Evolutionary conservation across 768 basidiomycete species (phyloP), one percentile per base, ranked within the genome.

Genomic region (Collybiopsis luxurians): DNA sequence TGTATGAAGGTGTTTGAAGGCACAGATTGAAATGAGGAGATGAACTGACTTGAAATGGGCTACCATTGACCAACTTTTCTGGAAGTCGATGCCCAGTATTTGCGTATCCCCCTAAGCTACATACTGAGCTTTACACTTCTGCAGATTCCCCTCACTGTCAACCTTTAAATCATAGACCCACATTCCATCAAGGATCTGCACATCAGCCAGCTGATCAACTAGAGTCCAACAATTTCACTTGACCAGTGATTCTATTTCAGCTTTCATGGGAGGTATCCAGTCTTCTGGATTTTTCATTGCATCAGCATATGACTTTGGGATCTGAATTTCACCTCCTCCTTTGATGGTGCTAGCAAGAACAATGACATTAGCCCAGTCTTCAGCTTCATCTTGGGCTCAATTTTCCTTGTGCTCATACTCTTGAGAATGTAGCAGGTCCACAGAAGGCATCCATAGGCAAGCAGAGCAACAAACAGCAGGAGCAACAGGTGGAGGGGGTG

Each of bases 51-150:
- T 47, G 21, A 57, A 21, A 9, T 56, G 12, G 12, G 56, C 59
- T 4, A 60, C 59, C 55, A 55, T 52, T 27, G 59, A 57, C 30
- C 40, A 60, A 24, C 34, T 53, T 6, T 52, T 40, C 12, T 44
- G 30, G 23, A 59, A 72, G 50, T 71, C 70, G 9, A 71, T 38
- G 3, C 74, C 70, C 4, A 61, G 60, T 4, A 63, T 56, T 55
- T 74, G 72, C 1, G 59, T 47, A 59, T 65, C 73, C 0, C 74
- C 72, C 28, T 65, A 62, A 2, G 70, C 68, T 13, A 66, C 64
- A 28, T 54, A 59, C 34, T 34, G 26, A 9, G 52, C 52, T 53
- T 75, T 74, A 59, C 66, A 61, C 4, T 63, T 53, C 2, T 49
- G 40, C 26, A 71, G 50, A 1, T 45, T 54, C 12, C 72, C 71